Base-by-base conservation (phyloP, 805 yeast genomes). In the Barnettozyma vustinii region DNA sequence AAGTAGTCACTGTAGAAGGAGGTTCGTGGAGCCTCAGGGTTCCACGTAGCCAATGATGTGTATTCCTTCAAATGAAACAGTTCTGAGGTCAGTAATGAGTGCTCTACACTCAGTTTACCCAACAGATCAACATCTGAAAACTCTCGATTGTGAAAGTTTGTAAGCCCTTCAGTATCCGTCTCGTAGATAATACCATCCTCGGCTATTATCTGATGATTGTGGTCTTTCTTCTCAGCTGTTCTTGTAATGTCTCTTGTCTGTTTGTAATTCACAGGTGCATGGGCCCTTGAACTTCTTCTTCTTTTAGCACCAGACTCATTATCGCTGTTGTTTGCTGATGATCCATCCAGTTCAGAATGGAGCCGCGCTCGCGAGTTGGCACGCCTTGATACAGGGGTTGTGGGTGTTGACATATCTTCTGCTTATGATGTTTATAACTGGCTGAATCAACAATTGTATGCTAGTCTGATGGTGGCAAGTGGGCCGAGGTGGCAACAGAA, bases 41-140 rank as follows among this genome's bases (percentile, higher is more conserved):
- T 76, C 76, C 82, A 85, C 18, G 77, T 79, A 0, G 74, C 77
- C 40, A 84, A 61, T 0, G 87, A 80, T 19, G 80, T 78, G 59
- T 75, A 84, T 55, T 81, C 79, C 49, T 73, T 67, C 25, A 85
- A 64, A 59, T 84, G 88, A 56, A 79, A 84, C 18, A 84, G 65
- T 58, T 85, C 90, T 52, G 80, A 79, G 0, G 79, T 69, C 23
- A 77, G 62, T 5, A 76, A 46, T 45, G 76, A 77, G 60, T 77
- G 79, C 36, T 72, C 66, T 15, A 74, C 63, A 35, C 74, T 62
- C 47, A 80, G 52, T 6, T 73, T 68, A 1, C 77, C 75, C 49
- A 80, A 54, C 40, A 63, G 64, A 21, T 70, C 65, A 44, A 64
- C 62, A 21, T 27, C 44, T 2, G 56, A 41, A 16, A 48, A 26